phyloP scores from a whole-genome alignment of 1,284 basidiomycete species.

The Cryptococcus neoformans region DNA sequence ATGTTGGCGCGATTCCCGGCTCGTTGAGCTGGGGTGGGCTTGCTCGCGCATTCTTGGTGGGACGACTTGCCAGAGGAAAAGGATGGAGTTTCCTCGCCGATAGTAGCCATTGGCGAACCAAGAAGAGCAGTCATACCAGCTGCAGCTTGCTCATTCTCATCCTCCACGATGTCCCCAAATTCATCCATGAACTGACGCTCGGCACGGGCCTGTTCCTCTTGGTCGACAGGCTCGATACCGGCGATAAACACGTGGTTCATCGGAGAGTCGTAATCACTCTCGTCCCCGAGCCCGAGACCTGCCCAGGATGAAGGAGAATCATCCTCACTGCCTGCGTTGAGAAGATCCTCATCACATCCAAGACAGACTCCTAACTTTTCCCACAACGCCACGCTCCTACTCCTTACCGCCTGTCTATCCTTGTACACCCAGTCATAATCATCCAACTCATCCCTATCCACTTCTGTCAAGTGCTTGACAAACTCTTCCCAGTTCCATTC shows the following conservation, averaged over 20 bases:
- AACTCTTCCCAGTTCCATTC: conserved; percentile 47
- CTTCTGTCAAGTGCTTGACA: conserved; percentile 32
- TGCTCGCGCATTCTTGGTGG: conserved; percentile 10
- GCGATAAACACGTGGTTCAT: conserved; percentile 42
- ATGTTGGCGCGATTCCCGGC: conserved; percentile 11
- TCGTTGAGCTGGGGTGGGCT: conserved; percentile 23
- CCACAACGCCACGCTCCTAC: conserved; percentile 41
- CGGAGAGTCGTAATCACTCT: conserved; percentile 31
- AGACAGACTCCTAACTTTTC: conserved; percentile 46
- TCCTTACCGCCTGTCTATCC: conserved; percentile 38
- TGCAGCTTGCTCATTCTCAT: conserved; percentile 23
- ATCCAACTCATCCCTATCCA: conserved; percentile 31
- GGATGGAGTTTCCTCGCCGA: conserved; percentile 24
- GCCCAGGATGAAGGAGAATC: conserved; percentile 36
- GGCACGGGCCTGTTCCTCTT: conserved; percentile 21
- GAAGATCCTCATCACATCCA: conserved; percentile 45
- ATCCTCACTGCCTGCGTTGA: conserved; percentile 45
- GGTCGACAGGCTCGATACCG: conserved; percentile 33
- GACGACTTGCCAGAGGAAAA: background rate
- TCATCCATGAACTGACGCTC: conserved; percentile 20
- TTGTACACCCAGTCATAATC: conserved; percentile 45
- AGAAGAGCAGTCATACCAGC: conserved; percentile 35
- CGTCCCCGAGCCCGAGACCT: conserved; percentile 38
- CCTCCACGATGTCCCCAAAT: conserved; percentile 37
- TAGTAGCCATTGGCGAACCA: conserved; percentile 27